Conservation (phyloP, 2,329 filamentous ascomycete species). For the Sphaceloma murrayae region DNA sequence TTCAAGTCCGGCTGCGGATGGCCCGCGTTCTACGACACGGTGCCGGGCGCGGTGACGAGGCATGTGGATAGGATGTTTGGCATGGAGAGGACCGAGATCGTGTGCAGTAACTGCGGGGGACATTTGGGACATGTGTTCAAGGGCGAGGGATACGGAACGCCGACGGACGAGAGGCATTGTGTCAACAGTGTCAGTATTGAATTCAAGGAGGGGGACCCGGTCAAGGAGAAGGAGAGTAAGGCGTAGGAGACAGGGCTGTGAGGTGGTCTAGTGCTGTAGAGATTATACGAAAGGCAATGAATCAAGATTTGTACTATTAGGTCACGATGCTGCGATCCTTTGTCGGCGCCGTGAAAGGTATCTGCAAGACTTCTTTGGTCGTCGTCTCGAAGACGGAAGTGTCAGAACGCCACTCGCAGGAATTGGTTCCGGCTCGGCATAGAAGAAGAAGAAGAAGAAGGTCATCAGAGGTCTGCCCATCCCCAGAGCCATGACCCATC, state of each 20-base stretch:
- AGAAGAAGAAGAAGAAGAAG: no score
- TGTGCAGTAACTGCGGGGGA: conserved; percentile 88
- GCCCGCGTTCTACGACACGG: conserved; percentile 94
- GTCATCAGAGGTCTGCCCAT: no score
- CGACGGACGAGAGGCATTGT: conserved; percentile 93
- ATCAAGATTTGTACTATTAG: no score
- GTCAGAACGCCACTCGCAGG: no score
- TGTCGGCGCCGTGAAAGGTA: no score
- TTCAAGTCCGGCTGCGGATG: conserved; percentile 95
- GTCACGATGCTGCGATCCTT: neutral
- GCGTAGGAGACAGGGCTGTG: conserved; percentile 19
- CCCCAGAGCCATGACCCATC: no score
- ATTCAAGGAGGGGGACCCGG: conserved; percentile 59
- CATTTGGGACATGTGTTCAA: conserved; percentile 89
- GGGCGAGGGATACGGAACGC: conserved; percentile 71
- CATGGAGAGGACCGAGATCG: conserved; percentile 84
- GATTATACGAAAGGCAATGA: no score
- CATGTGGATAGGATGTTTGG: conserved; percentile 69
- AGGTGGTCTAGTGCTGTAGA: no score
- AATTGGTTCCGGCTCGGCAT: no score
- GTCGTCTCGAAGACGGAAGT: no score
- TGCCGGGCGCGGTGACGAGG: conserved; percentile 80
- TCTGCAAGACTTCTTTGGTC: no score
- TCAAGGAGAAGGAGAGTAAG: conserved; percentile 31
- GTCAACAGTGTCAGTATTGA: conserved; percentile 89